These are phyloP conservation scores for Colletotrichum brevisporum DNA, from an alignment of 2,329 filamentous ascomycete species.

Conservation along the genomic window DNA sequence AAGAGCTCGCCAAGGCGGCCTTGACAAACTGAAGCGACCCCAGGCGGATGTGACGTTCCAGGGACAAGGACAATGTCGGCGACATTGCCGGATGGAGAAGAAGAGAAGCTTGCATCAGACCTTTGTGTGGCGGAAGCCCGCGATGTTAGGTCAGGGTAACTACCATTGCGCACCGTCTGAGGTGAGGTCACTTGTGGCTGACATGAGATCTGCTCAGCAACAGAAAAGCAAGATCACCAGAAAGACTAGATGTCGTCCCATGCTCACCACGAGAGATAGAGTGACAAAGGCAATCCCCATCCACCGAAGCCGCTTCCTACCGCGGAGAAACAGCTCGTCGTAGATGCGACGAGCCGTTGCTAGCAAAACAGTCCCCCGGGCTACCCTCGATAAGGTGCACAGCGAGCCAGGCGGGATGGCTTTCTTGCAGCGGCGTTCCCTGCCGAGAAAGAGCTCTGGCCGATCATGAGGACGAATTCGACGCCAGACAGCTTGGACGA, in stretches of 20 bases:
- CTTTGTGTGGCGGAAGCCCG: background rate
- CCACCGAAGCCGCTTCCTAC: too few relatives aligned
- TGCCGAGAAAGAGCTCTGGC: background rate
- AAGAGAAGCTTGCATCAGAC: background rate
- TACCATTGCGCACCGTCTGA: too few relatives aligned
- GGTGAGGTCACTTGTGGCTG: too few relatives aligned
- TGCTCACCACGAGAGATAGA: too few relatives aligned
- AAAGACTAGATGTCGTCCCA: too few relatives aligned
- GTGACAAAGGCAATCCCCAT: too few relatives aligned
- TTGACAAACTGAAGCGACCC: constrained; percentile 25
- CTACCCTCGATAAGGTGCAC: background rate
- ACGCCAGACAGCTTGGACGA: background rate
- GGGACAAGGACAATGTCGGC: constrained; percentile 16
- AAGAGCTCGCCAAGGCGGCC: constrained; percentile 26
- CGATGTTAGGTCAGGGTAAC: background rate
- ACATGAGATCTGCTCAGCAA: too few relatives aligned
- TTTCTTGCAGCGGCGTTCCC: background rate
- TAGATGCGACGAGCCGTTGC: too few relatives aligned
- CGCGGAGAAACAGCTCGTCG: too few relatives aligned
- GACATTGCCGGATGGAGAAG: constrained; percentile 30
- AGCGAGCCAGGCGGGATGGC: background rate
- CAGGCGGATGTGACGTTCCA: constrained; percentile 23
- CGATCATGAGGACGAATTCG: constrained; percentile 3
- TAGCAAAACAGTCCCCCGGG: too few relatives aligned
- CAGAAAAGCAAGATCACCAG: too few relatives aligned